Evolutionary conservation across 495 filamentous ascomycete species (phyloP), one percentile per base, ranked within the genome.

Genomic region (Collariella sp.): DNA sequence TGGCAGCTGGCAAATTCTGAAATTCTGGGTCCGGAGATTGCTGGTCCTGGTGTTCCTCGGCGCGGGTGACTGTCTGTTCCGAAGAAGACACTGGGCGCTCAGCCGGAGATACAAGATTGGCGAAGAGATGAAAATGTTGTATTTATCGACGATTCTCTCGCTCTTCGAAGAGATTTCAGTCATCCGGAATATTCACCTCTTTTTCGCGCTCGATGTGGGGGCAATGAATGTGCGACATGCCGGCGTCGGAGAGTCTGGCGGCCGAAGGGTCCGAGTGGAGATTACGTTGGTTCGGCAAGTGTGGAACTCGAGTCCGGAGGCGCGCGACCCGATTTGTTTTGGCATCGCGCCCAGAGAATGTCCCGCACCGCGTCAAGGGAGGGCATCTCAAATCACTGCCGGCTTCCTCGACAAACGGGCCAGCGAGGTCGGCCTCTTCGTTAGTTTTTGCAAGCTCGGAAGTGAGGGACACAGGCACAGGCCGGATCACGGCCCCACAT

Each of bases 261-360:
- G 55, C 48, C 43, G 55, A 56, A 38, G 42, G 9, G 48, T 42
- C 55, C 48, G 48, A 48, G 55, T 35, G 55, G 49, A 31, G 24
- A 46, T 38, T 36, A 40, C 26, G 4, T 50, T 18, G 39, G n/a
- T 22, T 57, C 55, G 55, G 48, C n/a, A 57, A 49, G n/a, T 56
- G 54, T 56, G 54, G 46, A 46, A 51, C 54, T 45, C 1, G 31
- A 35, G 19, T 12, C 54, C 54, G 54, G 52, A 46, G 31, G 22
- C 46, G 54, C 23, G 16, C 13, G 40, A 22, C 38, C 31, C 54
- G 41, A 51, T 31, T 31, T 49, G 39, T 40, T 47, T 44, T 34
- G 40, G 50, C 19, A 20, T 26, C 43, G 9, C 4, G 23, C 48
- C 48, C 33, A 31, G 12, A 42, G 23, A 43, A 16, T 34, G 22